Percentiles rank a stretch among this genome's conserved stretches.
phyloP scores from a whole-genome alignment of 2,329 filamentous ascomycete species.

The Aspergillus aculeatus region DNA sequence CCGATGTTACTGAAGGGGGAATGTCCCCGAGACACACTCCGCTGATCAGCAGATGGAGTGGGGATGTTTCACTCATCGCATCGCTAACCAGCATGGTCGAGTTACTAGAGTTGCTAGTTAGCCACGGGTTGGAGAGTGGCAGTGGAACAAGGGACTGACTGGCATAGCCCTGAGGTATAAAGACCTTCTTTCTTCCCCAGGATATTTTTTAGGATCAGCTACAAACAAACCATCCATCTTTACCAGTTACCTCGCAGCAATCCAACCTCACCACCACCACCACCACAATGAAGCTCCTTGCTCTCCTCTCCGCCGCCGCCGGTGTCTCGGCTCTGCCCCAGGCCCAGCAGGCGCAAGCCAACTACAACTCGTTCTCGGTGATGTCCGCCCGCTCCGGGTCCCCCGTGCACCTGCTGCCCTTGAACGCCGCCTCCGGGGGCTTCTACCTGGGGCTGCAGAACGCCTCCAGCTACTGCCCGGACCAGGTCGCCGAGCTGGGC shows the following conservation, averaged over 20 bases:
- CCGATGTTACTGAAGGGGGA: neutral
- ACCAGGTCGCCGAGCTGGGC: conserved; percentile 9
- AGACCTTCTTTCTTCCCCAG: neutral
- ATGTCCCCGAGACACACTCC: neutral
- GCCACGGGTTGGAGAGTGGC: no score
- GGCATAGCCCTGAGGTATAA: neutral
- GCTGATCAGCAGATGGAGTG: neutral
- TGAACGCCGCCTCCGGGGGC: conserved; percentile 49
- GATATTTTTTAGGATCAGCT: no score
- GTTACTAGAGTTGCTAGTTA: no score
- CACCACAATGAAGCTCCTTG: neutral
- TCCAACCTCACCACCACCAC: neutral
- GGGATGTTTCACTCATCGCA: neutral
- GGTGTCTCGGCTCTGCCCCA: neutral
- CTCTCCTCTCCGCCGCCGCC: neutral
- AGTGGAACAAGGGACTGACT: no score
- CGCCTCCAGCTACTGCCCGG: conserved; percentile 50
- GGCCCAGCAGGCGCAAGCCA: neutral
- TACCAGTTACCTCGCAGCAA: neutral
- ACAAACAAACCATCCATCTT: neutral
- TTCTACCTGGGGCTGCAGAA: conserved; percentile 53
- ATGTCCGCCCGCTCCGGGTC: conserved; percentile 48
- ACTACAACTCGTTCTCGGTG: conserved; percentile 39
- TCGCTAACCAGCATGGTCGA: no score
- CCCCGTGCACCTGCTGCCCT: conserved; percentile 48